phyloP scores from a whole-genome alignment of 1,139 yeast species.

The Blastobotrys elegans region DNA sequence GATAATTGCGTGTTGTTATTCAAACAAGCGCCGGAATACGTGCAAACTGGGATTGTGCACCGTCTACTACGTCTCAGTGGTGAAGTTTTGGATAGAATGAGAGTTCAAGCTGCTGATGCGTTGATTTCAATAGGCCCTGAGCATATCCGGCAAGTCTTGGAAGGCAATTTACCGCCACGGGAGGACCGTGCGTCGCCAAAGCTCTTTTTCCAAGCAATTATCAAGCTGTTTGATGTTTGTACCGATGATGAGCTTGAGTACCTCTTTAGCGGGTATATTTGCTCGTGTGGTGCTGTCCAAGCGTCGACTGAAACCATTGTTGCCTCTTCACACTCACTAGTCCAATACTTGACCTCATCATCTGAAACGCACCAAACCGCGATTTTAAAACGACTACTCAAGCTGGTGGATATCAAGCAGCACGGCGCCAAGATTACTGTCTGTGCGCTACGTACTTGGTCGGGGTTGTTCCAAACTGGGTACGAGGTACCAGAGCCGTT shows the following conservation, averaged over 20 bases:
- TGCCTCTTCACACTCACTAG: conserved; percentile 42
- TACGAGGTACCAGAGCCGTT: conserved; percentile 7
- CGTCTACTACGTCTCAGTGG: conserved; percentile 52
- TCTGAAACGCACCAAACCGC: conserved; percentile 2
- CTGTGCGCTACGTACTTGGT: conserved; percentile 16
- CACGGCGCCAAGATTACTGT: conserved; percentile 15
- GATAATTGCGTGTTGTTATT: conserved; percentile 15
- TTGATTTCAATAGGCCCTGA: neutral
- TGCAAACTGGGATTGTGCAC: conserved; percentile 24
- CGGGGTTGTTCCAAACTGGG: conserved; percentile 21
- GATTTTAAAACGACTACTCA: conserved; percentile 12
- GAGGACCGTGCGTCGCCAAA: conserved; percentile 13
- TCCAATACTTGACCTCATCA: conserved; percentile 32
- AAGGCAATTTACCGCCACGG: conserved; percentile 11
- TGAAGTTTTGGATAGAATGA: conserved; percentile 44
- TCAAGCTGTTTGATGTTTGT: conserved; percentile 18
- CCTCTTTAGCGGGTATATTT: conserved; percentile 54
- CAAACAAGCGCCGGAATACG: conserved; percentile 6
- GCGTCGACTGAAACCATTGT: conserved; percentile 49
- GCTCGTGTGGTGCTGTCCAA: conserved; percentile 54
- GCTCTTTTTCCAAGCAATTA: conserved; percentile 16
- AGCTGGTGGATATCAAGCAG: conserved; percentile 16
- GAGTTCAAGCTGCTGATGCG: conserved; percentile 20
- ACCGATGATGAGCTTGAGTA: conserved; percentile 24
- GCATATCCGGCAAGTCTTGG: neutral